phyloP scores from a whole-genome alignment of 1,139 yeast species.

The Candida tropicalis region DNA sequence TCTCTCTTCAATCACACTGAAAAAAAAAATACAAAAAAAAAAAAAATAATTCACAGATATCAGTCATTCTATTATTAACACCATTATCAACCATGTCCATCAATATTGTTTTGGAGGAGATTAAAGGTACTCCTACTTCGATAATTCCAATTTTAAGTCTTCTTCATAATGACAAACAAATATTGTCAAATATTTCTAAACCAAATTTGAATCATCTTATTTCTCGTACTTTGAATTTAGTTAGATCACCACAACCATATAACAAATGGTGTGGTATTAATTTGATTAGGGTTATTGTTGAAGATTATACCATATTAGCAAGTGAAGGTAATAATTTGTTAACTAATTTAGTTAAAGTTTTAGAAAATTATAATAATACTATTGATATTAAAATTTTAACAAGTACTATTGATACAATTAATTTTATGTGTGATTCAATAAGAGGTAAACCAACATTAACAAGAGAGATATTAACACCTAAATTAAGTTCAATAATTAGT shows the following conservation, averaged over 20 bases:
- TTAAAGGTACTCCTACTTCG: slow-evolving; percentile 37
- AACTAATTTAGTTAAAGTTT: slow-evolving; percentile 53
- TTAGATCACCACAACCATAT: slow-evolving; percentile 50
- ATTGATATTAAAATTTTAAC: slow-evolving; percentile 45
- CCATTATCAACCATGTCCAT: slow-evolving; percentile 34
- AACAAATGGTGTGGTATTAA: slow-evolving; percentile 68
- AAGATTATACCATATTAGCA: slow-evolving; percentile 57
- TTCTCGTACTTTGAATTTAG: slow-evolving; percentile 55
- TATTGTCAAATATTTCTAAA: slow-evolving; percentile 45
- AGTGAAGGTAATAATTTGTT: slow-evolving; percentile 63
- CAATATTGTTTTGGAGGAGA: slow-evolving; percentile 32
- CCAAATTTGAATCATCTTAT: slow-evolving; percentile 59
- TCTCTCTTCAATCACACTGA: no score
- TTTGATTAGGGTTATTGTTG: slow-evolving; percentile 50
- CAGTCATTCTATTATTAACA: no score
- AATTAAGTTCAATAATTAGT: slow-evolving; percentile 63
- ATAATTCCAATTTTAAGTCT: slow-evolving; percentile 37
- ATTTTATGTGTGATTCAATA: slow-evolving; percentile 53
- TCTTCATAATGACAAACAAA: slow-evolving; percentile 30
- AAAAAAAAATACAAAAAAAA: neutral
- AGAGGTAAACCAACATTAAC: slow-evolving; percentile 84
- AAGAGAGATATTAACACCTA: slow-evolving; percentile 83
- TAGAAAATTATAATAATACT: slow-evolving; percentile 53
- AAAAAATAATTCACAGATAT: neutral
- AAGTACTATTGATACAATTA: slow-evolving; percentile 52